Evolutionary conservation across 208 protist species (phyloP).

Genomic region (Leishmania amazonensis): DNA sequence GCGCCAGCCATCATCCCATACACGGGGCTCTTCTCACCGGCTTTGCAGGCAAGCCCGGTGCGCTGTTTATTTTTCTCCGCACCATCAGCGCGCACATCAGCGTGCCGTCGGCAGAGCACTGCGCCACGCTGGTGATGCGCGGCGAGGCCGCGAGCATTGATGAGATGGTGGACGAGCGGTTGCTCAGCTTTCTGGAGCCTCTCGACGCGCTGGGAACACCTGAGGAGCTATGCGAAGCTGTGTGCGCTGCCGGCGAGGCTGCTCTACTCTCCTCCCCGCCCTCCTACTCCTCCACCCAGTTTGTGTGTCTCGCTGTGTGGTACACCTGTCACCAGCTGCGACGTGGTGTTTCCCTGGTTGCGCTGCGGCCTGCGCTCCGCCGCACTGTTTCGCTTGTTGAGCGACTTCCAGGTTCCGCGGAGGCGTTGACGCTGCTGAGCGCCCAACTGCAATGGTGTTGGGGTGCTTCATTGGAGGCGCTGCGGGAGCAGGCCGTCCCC

Average conservation of each 20-base stretch:
- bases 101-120: slow-evolving; percentile 10
- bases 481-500: slow-evolving; percentile 19
- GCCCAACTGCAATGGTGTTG: slow-evolving; percentile 30
- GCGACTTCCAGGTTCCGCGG: not conserved
- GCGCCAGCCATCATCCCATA: not conserved
- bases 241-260: slow-evolving; percentile 15
- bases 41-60: not conserved
- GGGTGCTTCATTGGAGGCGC: slow-evolving; percentile 23
- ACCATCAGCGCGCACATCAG: slow-evolving; percentile 10
- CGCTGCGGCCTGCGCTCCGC: slow-evolving; percentile 14
- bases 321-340: slow-evolving; percentile 18
- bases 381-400: slow-evolving; percentile 4
- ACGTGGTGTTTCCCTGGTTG: slow-evolving; percentile 4
- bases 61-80: slow-evolving; percentile 11
- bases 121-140: not conserved
- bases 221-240: slow-evolving; percentile 14
- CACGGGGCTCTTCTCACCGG: not conserved
- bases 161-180: slow-evolving; percentile 10
- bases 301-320: slow-evolving; percentile 9
- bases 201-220: slow-evolving; percentile 6
- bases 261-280: not conserved
- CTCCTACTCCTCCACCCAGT: not conserved
- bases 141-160: not conserved
- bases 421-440: slow-evolving; percentile 25
- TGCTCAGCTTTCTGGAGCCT: slow-evolving; percentile 14